These are phyloP conservation scores for Ajuga chamaepitys DNA, from an alignment of 257 asterid genomes.

Conservation along the genomic window DNA sequence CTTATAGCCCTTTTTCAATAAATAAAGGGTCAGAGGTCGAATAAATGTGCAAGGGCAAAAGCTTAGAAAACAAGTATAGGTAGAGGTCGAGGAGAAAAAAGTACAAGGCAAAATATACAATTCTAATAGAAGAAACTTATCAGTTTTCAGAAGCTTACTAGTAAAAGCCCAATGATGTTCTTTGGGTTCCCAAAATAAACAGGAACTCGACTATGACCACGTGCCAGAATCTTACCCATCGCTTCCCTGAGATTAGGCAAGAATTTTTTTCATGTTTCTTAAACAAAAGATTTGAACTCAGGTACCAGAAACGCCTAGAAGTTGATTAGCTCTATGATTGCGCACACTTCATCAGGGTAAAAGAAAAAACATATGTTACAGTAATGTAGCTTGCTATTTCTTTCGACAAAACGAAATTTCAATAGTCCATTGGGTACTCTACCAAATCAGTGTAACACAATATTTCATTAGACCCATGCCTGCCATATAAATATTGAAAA, in stretches of 20 bases:
- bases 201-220: slow-evolving; percentile 97
- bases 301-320: neutral
- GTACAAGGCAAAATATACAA: too few relatives aligned
- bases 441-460: neutral
- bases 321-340: neutral
- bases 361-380: neutral
- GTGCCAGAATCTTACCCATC: slow-evolving; percentile 86
- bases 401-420: neutral
- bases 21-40: too few relatives aligned
- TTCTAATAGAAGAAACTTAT: neutral
- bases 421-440: neutral
- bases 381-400: neutral
- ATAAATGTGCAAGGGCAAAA: too few relatives aligned
- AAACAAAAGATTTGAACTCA: neutral
- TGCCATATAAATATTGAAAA: neutral
- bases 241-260: slow-evolving; percentile 61
- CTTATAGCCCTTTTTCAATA: too few relatives aligned
- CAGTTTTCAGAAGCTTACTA: slow-evolving; percentile 35
- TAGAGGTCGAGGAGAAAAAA: too few relatives aligned
- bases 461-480: neutral
- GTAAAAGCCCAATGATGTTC: slow-evolving; percentile 78
- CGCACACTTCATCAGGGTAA: neutral
- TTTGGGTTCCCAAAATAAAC: slow-evolving; percentile 78
- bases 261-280: neutral
- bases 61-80: too few relatives aligned